Base-by-base conservation (phyloP, 257 asterid species). In the Ehretia macrophylla region DNA sequence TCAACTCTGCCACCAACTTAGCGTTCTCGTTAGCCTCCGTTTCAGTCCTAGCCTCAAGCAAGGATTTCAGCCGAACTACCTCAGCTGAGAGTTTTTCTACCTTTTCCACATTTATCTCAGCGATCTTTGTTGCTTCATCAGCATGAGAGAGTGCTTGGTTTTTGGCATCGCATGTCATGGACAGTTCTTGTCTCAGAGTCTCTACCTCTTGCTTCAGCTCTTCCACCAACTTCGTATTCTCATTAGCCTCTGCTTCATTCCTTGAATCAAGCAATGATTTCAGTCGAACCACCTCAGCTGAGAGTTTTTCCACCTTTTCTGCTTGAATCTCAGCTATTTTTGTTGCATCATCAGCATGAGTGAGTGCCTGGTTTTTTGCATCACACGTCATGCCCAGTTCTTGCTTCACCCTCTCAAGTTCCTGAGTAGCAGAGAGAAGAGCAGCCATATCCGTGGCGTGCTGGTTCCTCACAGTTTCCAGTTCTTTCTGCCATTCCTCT, bases 291-390 rank as follows among this genome's bases (percentile, higher is more conserved):
- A 92, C 63, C 75, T 89, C 99, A 20, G 89, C 83, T 14, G 96
- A 85, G 27, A 93, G 95, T 38, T 66, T 64, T 47, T 81, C 92
- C 51, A 86, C 91, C 59, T 80, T 85, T 58, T 68, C 82, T 0
- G 87, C 90, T 57, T 85, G 88, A 49, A 76, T 69, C 76, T 83
- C 95, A 1, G 96, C 95, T 63, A 81, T 71, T 51, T 79, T 80
- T 13, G 96, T 69, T 3, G 93, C 95, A 62, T 85, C 95, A 23
- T 93, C 88, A 23, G 96, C 99, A 64, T 80, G 91, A 58, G 59
- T 64, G 35, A 89, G 74, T 11, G 99, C 97, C 79, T 81, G 85
- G 62, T 80, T 72, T 77, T 92, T 92, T 8, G 94, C 97, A 62
- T 84, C 90, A 32, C 57, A 64, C 38, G 81, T 74, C 81, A 75